Percentiles rank a stretch among this genome's conserved stretches.
phyloP scores from a whole-genome alignment of 306 rosid species.

The Ceratonia siliqua region DNA sequence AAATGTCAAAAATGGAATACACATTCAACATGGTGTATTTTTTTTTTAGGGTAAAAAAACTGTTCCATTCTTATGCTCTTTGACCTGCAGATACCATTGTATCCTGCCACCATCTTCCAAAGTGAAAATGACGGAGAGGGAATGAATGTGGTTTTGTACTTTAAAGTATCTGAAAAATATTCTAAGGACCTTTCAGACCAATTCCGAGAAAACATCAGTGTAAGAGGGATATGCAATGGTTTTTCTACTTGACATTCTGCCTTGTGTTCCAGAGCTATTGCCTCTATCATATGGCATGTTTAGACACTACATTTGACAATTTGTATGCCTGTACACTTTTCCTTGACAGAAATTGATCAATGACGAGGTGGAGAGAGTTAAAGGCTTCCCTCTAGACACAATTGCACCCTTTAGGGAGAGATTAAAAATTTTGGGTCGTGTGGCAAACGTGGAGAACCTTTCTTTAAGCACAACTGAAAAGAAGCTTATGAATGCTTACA shows the following conservation, averaged over 20 bases:
- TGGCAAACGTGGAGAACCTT: conserved; percentile 82
- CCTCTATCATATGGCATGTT: neutral
- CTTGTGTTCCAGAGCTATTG: conserved; percentile 1
- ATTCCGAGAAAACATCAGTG: conserved; percentile 64
- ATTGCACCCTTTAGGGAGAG: conserved; percentile 91
- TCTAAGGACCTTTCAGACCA: conserved; percentile 67
- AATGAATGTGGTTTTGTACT: conserved; percentile 86
- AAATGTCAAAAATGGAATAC: neutral
- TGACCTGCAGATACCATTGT: conserved; percentile 81
- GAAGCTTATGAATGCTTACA: conserved; percentile 90
- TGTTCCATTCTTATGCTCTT: conserved; percentile 26
- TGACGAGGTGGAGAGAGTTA: conserved; percentile 96
- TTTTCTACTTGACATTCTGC: neutral
- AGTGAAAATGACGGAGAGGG: conserved; percentile 97
- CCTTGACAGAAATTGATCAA: conserved; percentile 74
- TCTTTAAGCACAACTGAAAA: conserved; percentile 72
- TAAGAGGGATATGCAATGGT: conserved; percentile 44
- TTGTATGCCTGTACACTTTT: conserved; percentile 21
- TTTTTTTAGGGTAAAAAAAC: neutral
- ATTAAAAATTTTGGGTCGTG: conserved; percentile 82
- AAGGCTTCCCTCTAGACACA: conserved; percentile 84
- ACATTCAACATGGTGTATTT: neutral
- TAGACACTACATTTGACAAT: conserved; percentile 18
- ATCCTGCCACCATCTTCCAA: conserved; percentile 79
- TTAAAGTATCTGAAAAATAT: conserved; percentile 77